Evolutionary conservation across 331 rosid genomes (phyloP).

Genomic region (Malus hybrid): DNA sequence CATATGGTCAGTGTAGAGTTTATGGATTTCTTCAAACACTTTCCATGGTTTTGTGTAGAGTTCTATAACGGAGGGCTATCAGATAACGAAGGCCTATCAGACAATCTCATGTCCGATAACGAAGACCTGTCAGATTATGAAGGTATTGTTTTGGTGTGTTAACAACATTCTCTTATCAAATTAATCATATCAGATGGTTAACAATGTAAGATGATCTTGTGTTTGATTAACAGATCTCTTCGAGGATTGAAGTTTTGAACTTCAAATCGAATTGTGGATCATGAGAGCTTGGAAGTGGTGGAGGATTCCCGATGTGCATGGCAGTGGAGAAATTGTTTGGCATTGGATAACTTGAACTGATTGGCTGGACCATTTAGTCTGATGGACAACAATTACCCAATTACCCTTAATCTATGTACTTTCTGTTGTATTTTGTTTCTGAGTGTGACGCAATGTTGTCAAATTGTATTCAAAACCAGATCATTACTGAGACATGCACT

Average conservation of each 20-base stretch:
- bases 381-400: too few relatives aligned
- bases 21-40: not conserved
- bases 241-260: not conserved
- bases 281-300: not conserved
- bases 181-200: not conserved
- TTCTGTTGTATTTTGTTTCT: not conserved
- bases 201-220: not conserved
- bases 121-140: too few relatives aligned
- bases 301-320: not conserved
- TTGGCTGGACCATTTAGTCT: too few relatives aligned
- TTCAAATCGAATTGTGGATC: not conserved
- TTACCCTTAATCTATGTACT: too few relatives aligned
- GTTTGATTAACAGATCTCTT: not conserved
- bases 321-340: not conserved
- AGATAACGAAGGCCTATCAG: too few relatives aligned
- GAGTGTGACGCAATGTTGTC: not conserved
- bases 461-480: too few relatives aligned
- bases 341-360: not conserved
- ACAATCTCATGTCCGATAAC: too few relatives aligned
- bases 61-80: not conserved
- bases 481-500: too few relatives aligned
- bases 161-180: too few relatives aligned
- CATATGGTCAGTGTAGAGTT: too few relatives aligned
- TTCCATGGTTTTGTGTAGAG: not conserved
- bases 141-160: too few relatives aligned